Conservation (phyloP, 2,329 filamentous ascomycete genomes). For the Pezicula neosporulosa region DNA sequence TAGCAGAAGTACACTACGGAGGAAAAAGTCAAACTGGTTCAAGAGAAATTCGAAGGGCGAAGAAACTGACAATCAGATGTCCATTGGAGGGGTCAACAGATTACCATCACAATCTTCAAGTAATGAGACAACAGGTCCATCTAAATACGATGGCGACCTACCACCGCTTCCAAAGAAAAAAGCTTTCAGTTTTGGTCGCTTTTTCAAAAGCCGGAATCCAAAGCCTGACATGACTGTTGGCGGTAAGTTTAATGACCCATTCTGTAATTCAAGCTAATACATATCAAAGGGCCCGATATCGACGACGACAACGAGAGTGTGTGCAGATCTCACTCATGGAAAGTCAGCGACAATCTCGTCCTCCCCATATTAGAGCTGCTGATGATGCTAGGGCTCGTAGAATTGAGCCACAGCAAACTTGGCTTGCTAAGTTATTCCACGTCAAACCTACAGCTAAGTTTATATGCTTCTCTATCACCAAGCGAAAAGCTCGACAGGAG, state of each 20-base stretch:
- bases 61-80: constrained; percentile 15
- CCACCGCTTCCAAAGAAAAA: constrained; percentile 21
- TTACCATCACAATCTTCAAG: constrained; percentile 12
- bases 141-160: background rate
- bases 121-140: constrained; percentile 3
- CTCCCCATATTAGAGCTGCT: background rate
- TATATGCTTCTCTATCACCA: constrained; percentile 72
- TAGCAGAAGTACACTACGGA: constrained; percentile 19
- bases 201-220: constrained; percentile 25
- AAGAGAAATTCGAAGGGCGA: constrained; percentile 25
- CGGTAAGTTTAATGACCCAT: constrained; percentile 19
- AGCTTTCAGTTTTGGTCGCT: constrained; percentile 21
- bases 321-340: constrained; percentile 20
- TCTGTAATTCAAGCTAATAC: constrained; percentile 6
- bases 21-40: constrained; percentile 28
- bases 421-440: constrained; percentile 85
- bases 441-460: constrained; percentile 78
- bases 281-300: constrained; percentile 17
- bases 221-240: constrained; percentile 23
- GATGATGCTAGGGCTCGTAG: constrained; percentile 32
- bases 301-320: constrained; percentile 21
- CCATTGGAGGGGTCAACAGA: constrained; percentile 6
- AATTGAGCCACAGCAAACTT: constrained; percentile 72
- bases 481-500: constrained; percentile 73
- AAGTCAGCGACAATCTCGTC: constrained; percentile 2